Percentiles rank a stretch among this genome's conserved stretches.
phyloP scores from a whole-genome alignment of 129 eudicot genomes.

The Centella asiatica region DNA sequence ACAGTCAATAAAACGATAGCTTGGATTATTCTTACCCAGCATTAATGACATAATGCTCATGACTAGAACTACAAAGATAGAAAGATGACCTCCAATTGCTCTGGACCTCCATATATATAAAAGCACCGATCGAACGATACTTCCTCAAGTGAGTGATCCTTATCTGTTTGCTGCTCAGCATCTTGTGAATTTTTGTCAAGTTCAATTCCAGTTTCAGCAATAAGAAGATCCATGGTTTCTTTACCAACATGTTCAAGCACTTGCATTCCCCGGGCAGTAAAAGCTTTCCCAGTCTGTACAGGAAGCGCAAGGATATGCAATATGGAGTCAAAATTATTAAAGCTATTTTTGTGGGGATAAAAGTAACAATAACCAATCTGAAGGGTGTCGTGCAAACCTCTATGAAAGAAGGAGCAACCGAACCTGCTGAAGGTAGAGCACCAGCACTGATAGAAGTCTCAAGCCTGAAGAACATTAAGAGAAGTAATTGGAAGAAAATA shows the following conservation, averaged over 20 bases:
- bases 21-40: not conserved
- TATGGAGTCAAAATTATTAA: not conserved
- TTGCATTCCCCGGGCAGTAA: constrained; percentile 86
- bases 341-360: not conserved
- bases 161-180: constrained; percentile 39
- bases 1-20: constrained; percentile 9
- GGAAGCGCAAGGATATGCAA: constrained; percentile 4
- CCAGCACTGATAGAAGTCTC: constrained; percentile 74
- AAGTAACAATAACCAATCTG: not conserved
- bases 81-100: constrained; percentile 76
- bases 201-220: constrained; percentile 82
- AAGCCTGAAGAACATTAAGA: constrained; percentile 37
- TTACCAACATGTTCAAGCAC: constrained; percentile 92
- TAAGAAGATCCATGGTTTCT: constrained; percentile 95
- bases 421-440: constrained; percentile 58
- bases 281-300: constrained; percentile 78
- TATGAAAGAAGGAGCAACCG: constrained; percentile 65
- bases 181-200: constrained; percentile 42
- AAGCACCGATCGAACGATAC: constrained; percentile 85
- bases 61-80: not conserved
- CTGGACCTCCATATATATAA: constrained; percentile 99
- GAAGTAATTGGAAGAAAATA: not conserved
- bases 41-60: not conserved
- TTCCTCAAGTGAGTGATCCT: constrained; percentile 80
- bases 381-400: constrained; percentile 45